phyloP scores from a whole-genome alignment of 2,329 filamentous ascomycete genomes.

The Hymenoscyphus scutula region DNA sequence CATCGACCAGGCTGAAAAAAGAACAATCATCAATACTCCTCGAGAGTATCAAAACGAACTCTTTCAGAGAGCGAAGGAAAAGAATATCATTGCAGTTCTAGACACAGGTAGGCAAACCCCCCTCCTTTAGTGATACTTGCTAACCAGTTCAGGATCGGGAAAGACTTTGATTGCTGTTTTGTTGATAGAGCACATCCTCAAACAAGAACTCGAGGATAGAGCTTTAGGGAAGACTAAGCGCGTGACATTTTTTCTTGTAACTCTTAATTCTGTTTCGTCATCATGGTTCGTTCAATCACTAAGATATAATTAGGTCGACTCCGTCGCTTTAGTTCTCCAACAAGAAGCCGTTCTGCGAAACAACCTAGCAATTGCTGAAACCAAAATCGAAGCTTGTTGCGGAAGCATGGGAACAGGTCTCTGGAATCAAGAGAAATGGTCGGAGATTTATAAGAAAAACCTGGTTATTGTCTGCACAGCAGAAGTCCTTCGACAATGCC shows the following conservation, averaged over 20 bases:
- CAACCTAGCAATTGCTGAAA: constrained; percentile 76
- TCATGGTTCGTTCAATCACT: too few species aligned
- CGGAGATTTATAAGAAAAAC: constrained; percentile 56
- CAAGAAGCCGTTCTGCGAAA: constrained; percentile 78
- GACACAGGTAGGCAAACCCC: constrained; percentile 64
- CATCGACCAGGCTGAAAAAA: constrained; percentile 34
- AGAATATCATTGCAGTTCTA: constrained; percentile 89
- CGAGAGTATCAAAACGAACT: constrained; percentile 91
- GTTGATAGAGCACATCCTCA: constrained; percentile 72
- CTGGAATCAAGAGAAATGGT: constrained; percentile 60
- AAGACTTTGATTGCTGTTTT: constrained; percentile 96
- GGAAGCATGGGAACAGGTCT: constrained; percentile 65
- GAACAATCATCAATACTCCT: constrained; percentile 69
- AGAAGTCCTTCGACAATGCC: constrained; percentile 75
- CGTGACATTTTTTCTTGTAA: constrained; percentile 80
- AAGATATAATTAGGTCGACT: constrained; percentile 61
- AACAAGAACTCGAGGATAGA: constrained; percentile 72
- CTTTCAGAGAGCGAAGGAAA: constrained; percentile 79
- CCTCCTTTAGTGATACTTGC: not conserved
- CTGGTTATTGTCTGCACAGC: constrained; percentile 93
- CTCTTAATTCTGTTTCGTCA: too few species aligned
- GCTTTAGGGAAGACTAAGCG: constrained; percentile 56
- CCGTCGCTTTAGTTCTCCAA: constrained; percentile 85
- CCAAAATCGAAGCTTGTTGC: constrained; percentile 69
- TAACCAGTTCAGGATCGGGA: constrained; percentile 63